A percentile compares a stretch with the other conserved stretches of the same genome.
Conservation (phyloP, 2,329 filamentous ascomycete genomes). For the Talaromyces rugulosus region DNA sequence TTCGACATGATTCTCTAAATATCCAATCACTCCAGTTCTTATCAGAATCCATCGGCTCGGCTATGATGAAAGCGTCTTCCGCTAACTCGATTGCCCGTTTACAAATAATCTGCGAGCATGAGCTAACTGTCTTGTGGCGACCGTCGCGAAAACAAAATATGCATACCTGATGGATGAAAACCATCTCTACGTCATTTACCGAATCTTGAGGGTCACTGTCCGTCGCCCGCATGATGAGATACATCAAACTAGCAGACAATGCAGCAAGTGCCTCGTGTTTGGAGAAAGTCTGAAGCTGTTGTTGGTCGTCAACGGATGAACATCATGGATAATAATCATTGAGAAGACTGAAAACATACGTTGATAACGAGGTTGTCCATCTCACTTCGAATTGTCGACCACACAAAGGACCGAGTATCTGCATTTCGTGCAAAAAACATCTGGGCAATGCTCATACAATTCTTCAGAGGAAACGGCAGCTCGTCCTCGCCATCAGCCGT, state of each 20-base stretch:
- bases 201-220: not conserved
- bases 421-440: slow-evolving; percentile 4
- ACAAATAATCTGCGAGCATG: not conserved
- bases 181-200: slow-evolving; percentile 6
- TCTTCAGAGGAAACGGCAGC: slow-evolving; percentile 6
- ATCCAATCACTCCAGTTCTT: slow-evolving; percentile 10
- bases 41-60: not conserved
- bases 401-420: slow-evolving; percentile 9
- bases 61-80: not conserved
- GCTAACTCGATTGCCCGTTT: not conserved
- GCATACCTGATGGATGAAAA: not conserved
- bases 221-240: slow-evolving; percentile 13
- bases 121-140: not conserved
- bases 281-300: not conserved
- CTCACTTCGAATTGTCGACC: slow-evolving; percentile 8
- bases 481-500: not conserved
- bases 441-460: slow-evolving; percentile 12
- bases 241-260: slow-evolving; percentile 6
- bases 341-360: not conserved
- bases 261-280: slow-evolving; percentile 2
- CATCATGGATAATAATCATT: not conserved
- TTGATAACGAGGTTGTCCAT: not conserved
- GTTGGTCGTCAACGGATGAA: not conserved
- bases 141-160: not conserved
- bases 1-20: slow-evolving; percentile 10